phyloP scores from a whole-genome alignment of 169 alveolate species.

The Cyclospora cayetanensis region DNA sequence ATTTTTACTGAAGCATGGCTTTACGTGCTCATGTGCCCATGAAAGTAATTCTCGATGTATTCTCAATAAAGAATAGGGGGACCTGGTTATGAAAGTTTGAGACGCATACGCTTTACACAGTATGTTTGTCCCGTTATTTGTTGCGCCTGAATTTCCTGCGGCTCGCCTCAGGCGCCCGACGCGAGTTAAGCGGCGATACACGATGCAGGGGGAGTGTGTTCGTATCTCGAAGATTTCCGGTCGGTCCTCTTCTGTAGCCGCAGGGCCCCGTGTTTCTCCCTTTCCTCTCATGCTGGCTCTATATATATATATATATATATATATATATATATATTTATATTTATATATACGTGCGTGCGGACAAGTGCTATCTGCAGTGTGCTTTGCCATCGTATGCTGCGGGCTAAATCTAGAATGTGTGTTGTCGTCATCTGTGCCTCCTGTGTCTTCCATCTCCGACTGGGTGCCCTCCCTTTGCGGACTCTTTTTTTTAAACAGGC shows the following conservation, averaged over 20 bases:
- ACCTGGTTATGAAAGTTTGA: no score
- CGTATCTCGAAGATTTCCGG: constrained; percentile 89
- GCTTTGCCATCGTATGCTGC: not conserved
- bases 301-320: not conserved
- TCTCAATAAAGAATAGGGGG: no score
- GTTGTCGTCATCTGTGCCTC: not conserved
- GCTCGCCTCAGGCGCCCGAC: constrained; percentile 89
- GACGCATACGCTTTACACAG: no score
- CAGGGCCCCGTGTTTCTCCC: constrained; percentile 23
- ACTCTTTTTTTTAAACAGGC: not conserved
- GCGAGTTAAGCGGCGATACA: constrained; percentile 85
- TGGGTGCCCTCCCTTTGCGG: not conserved
- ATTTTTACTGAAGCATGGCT: no score
- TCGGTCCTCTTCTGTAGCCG: constrained; percentile 4
- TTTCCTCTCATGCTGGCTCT: not conserved
- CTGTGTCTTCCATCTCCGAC: not conserved
- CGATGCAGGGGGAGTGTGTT: constrained; percentile 90
- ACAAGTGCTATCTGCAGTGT: not conserved
- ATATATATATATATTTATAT: not conserved
- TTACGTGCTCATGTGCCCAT: no score
- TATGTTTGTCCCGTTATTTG: no score
- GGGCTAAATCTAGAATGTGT: constrained; percentile 18
- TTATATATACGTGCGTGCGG: not conserved
- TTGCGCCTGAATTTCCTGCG: not conserved
- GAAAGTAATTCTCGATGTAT: no score